phyloP scores from a whole-genome alignment of 805 yeast genomes.

The Danielozyma ontarioensis region DNA sequence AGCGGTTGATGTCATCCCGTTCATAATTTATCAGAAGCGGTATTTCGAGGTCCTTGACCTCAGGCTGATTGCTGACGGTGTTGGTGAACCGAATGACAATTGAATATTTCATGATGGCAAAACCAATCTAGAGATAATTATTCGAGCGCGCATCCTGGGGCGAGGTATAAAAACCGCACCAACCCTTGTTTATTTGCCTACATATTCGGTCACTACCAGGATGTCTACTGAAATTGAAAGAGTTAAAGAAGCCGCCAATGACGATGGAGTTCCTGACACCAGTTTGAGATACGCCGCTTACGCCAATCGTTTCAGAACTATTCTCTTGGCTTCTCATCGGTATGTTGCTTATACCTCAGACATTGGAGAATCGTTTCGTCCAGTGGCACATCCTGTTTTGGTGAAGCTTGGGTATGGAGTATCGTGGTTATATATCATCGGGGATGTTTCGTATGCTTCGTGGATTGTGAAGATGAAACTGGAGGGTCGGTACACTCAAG shows the following conservation, averaged over 20 bases:
- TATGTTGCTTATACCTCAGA: conserved; percentile 86
- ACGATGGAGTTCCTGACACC: conserved; percentile 10
- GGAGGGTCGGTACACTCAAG: conserved; percentile 59
- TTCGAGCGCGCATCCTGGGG: too few relatives aligned
- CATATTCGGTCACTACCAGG: neutral
- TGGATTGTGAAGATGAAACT: conserved; percentile 67
- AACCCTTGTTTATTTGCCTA: neutral
- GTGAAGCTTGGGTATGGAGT: conserved; percentile 66
- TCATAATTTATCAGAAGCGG: conserved; percentile 23
- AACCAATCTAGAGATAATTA: too few relatives aligned
- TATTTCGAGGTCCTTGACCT: conserved; percentile 21
- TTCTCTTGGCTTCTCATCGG: conserved; percentile 67
- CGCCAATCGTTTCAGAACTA: conserved; percentile 68
- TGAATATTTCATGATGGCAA: conserved; percentile 15
- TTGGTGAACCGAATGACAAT: conserved; percentile 29
- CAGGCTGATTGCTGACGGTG: conserved; percentile 12
- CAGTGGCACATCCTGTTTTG: conserved; percentile 66
- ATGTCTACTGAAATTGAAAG: conserved; percentile 3
- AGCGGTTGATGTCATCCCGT: conserved; percentile 25
- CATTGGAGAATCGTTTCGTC: conserved; percentile 82
- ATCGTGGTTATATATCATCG: conserved; percentile 70
- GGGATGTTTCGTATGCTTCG: conserved; percentile 68
- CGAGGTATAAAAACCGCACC: neutral
- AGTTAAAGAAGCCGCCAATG: conserved; percentile 7
- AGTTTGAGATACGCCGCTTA: conserved; percentile 73